A percentile compares a stretch with the other conserved stretches of the same genome.
Evolutionary conservation across 306 rosid species (phyloP).

Genomic region (Begonia fuchsioides): DNA sequence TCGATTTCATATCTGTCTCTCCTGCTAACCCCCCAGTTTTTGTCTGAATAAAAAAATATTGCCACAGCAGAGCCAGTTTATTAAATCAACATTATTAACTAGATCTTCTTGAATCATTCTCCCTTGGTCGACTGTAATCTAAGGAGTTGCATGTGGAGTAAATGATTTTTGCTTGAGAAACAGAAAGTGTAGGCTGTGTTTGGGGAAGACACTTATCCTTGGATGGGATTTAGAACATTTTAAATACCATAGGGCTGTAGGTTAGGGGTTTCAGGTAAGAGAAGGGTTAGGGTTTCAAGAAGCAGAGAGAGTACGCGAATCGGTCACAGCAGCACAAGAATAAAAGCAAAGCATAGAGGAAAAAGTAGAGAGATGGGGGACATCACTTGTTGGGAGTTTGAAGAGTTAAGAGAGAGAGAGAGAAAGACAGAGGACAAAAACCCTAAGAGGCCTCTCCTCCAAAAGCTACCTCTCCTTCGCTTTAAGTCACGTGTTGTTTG

Average conservation of each 20-base stretch:
- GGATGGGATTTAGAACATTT: too few species aligned
- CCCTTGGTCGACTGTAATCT: too few species aligned
- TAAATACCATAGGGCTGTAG: slow-evolving; percentile 2
- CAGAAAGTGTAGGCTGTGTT: too few species aligned
- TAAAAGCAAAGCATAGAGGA: slow-evolving; percentile 13
- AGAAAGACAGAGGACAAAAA: neutral
- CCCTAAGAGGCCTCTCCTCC: neutral
- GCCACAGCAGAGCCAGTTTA: too few species aligned
- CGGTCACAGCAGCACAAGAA: slow-evolving; percentile 30
- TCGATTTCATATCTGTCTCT: too few species aligned
- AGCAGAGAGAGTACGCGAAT: slow-evolving; percentile 27
- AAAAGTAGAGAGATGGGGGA: slow-evolving; percentile 10
- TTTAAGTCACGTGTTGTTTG: slow-evolving; percentile 1
- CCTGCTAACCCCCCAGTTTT: too few species aligned
- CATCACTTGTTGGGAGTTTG: slow-evolving; percentile 20
- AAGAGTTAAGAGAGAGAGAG: neutral
- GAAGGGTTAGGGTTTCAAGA: slow-evolving; percentile 20
- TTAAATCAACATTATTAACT: too few species aligned
- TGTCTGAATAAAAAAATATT: too few species aligned
- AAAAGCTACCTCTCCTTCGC: neutral
- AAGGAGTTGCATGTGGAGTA: too few species aligned
- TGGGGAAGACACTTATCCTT: too few species aligned
- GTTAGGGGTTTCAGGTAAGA: slow-evolving; percentile 6
- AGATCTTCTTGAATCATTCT: too few species aligned
- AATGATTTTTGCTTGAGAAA: too few species aligned